phyloP scores from a whole-genome alignment of 441 rosid species.

The Gossypium schwendimanii region DNA sequence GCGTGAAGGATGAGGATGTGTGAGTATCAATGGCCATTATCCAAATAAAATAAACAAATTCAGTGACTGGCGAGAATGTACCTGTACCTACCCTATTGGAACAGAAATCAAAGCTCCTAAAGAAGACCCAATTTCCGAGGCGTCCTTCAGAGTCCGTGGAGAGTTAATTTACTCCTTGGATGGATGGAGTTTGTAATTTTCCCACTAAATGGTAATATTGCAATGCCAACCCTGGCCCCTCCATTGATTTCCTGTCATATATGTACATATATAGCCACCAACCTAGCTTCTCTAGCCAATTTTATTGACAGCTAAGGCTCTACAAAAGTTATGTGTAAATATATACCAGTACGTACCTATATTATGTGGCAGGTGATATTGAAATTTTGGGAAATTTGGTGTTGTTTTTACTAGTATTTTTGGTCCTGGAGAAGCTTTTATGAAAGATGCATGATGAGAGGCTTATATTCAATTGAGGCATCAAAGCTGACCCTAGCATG shows the following conservation, averaged over 20 bases:
- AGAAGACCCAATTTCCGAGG: conserved; percentile 18
- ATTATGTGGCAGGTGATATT: background rate
- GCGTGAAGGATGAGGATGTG: background rate
- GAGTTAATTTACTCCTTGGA: background rate
- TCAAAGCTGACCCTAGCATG: background rate
- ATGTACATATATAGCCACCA: background rate
- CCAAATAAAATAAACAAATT: too few relatives aligned
- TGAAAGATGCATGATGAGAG: background rate
- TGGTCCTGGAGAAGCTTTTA: background rate
- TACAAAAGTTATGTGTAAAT: too few relatives aligned
- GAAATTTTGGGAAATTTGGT: background rate
- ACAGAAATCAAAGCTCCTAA: too few relatives aligned
- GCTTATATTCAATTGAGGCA: background rate
- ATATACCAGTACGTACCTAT: background rate
- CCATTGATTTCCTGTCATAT: too few relatives aligned
- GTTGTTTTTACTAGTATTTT: background rate
- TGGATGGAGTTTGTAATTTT: conserved; percentile 6
- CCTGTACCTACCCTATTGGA: too few relatives aligned
- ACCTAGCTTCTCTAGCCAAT: background rate
- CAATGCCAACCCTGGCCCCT: conserved; percentile 1
- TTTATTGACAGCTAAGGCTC: background rate
- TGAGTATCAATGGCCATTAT: too few relatives aligned
- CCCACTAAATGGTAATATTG: background rate
- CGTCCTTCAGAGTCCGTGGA: conserved; percentile 16
- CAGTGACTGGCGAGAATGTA: too few relatives aligned